Percentiles rank a stretch among this genome's conserved stretches.
These are phyloP conservation scores for Backusella luteola DNA, from an alignment of 192 early-diverging fungal genomes.

Conservation along the genomic window DNA sequence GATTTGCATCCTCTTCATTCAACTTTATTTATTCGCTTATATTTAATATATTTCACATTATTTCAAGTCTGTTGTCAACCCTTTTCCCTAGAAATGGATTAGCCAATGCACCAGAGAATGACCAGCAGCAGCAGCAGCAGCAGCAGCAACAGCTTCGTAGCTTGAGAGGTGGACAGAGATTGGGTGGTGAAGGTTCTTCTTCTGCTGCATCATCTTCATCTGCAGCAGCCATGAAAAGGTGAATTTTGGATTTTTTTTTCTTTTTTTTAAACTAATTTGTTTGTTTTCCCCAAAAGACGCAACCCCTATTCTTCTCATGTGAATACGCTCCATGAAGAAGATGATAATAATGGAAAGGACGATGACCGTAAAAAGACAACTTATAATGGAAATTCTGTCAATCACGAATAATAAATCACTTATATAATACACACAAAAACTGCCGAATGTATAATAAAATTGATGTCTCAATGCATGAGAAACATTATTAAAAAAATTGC, in stretches of 20 bases:
- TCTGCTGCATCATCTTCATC: neutral
- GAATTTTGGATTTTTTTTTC: neutral
- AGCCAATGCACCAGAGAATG: neutral
- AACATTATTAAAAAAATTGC: neutral
- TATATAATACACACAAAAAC: neutral
- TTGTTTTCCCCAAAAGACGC: neutral
- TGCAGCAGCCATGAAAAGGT: conserved; percentile 4
- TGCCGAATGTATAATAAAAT: neutral
- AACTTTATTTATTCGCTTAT: conserved; percentile 18
- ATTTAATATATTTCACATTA: neutral
- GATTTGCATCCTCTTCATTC: conserved; percentile 19
- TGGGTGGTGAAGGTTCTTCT: conserved; percentile 15
- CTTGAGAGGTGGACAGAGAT: conserved; percentile 8
- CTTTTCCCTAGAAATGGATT: conserved; percentile 8
- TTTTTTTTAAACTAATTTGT: neutral
- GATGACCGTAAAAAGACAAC: conserved; percentile 6
- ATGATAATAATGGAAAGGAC: neutral
- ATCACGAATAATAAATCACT: conserved; percentile 28
- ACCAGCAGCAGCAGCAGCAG: neutral
- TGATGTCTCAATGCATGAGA: neutral
- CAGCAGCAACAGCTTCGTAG: neutral
- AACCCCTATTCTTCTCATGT: conserved; percentile 3
- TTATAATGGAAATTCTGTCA: conserved; percentile 40
- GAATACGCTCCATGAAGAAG: conserved; percentile 3
- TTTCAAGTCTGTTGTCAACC: neutral